Conservation (phyloP, 2,329 filamentous ascomycete species). For the Diaporthe longicolla region DNA sequence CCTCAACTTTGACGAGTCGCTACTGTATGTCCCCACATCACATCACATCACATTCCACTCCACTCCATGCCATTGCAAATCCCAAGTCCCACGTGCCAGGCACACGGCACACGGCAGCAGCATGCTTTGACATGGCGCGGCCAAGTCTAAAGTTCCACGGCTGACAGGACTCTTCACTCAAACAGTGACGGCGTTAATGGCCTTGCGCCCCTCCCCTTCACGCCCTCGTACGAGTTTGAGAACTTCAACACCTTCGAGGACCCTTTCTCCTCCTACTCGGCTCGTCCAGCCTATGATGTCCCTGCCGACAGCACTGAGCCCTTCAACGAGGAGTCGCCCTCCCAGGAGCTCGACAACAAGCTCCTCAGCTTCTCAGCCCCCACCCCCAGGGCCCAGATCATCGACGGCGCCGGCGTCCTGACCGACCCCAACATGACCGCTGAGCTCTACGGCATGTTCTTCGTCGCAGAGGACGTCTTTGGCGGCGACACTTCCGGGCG, state of each 20-base stretch:
- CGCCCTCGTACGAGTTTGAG: conserved; percentile 73
- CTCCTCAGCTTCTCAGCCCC: conserved; percentile 81
- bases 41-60: background rate
- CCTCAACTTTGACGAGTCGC: conserved; percentile 68
- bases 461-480: conserved; percentile 86
- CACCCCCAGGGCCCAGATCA: conserved; percentile 70
- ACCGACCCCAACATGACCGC: conserved; percentile 78
- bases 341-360: conserved; percentile 75
- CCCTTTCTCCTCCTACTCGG: conserved; percentile 70
- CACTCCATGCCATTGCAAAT: background rate
- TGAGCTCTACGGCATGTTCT: conserved; percentile 90
- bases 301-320: conserved; percentile 47
- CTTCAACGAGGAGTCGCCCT: conserved; percentile 61
- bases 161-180: conserved; percentile 4
- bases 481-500: conserved; percentile 68
- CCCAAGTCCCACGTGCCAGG: conserved; percentile 5
- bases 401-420: conserved; percentile 76
- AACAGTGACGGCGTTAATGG: conserved; percentile 60
- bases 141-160: background rate
- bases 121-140: too few species aligned
- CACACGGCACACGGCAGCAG: conserved; percentile 5
- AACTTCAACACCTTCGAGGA: conserved; percentile 75
- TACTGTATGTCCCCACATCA: conserved; percentile 61
- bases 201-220: conserved; percentile 65
- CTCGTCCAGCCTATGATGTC: conserved; percentile 61